Evolutionary conservation across 805 yeast species (phyloP), one percentile per base, ranked within the genome.

Genomic region (Blastobotrys robertii): DNA sequence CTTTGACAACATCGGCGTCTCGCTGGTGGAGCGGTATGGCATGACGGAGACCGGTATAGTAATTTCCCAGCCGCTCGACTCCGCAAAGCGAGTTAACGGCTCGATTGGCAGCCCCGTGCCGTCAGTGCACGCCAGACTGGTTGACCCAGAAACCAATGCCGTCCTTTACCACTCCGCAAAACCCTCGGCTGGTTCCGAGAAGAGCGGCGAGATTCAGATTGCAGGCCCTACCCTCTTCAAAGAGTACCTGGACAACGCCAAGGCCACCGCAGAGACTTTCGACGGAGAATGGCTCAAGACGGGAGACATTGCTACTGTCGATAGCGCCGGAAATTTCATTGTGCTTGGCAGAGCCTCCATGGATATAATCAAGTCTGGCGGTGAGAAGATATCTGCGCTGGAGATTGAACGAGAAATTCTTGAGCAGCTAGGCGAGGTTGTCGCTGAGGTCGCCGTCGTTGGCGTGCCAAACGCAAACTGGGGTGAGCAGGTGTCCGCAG

Each of bases 141-240:
- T 58, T 6, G 59, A 55, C 38, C 49, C 52, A 22, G 63, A 57
- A 13, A 41, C 52, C 15, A 38, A 35, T 10, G 46, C 32, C 19
- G 54, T 47, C 9, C 36, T 46, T 30, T 54, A 49, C 31, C 44
- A 50, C 30, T 37, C 43, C 10, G 10, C 30, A 2, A 16, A 11
- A 11, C n/a, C n/a, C 11, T 12, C 36, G 8, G 22, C 28, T 9
- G 44, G 50, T n/a, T 41, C 44, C 16, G 46, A 50, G 30, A 38
- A 46, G 3, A 36, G 63, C 13, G 80, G 80, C n/a, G 82, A 76
- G 50, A 55, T 76, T 36, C 61, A 71, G 50, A 55, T 76, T 12
- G 54, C 74, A 15, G 81, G 82, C 1, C 73, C 77, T 2, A 77
- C 74, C 45, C 63, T 75, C n/a, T 75, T 76, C 55, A 45, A 55